Base-by-base conservation (phyloP, 2,329 filamentous ascomycete genomes). In the Phoma herbarum region DNA sequence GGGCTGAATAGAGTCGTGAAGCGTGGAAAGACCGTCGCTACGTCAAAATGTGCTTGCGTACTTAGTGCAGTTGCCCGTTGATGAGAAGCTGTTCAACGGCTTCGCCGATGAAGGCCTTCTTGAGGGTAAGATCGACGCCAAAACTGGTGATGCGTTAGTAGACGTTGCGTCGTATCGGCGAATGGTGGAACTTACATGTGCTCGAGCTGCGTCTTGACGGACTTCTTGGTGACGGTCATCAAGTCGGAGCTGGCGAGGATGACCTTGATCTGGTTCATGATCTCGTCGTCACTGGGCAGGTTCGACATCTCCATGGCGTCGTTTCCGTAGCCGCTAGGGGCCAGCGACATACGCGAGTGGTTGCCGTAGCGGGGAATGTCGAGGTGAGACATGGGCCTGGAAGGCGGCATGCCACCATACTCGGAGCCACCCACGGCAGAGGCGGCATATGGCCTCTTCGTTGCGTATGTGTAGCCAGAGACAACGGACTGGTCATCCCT, bases 191-290 rank as follows among this genome's bases (percentile, higher is more conserved):
- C 72, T 61, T 69, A 77, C 75, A 93, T 86, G 72, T 88, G 87
- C 84, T 99, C 95, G 57, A 99, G 81, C 81, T 99, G 95, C 67
- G 86, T 81, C 85, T 98, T 98, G 79, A 99, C 91, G 70, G 91
- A 92, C 87, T 99, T 99, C 88, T 99, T 99, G 66, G 95, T 99
- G 42, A 99, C 92, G 4, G 87, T 93, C 95, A 99, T 99, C 73
- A 99, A 81, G 79, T 99, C 95, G 2, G 93, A 93, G 12, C 90
- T 96, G 68, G 89, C 86, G 62, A 99, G 82, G 63, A 99, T 97
- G 73, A 97, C 93, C 50, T 95, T 87, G 69, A 99, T 99, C 83
- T 99, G 95, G 0, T 92, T 89, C 62, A 99, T 82, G 48, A 99
- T 83, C 11, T 92, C 90, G 72, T 99, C 95, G 68, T 99, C 95